phyloP scores from a whole-genome alignment of 2,329 filamentous ascomycete genomes.

The Claviceps sorghi region DNA sequence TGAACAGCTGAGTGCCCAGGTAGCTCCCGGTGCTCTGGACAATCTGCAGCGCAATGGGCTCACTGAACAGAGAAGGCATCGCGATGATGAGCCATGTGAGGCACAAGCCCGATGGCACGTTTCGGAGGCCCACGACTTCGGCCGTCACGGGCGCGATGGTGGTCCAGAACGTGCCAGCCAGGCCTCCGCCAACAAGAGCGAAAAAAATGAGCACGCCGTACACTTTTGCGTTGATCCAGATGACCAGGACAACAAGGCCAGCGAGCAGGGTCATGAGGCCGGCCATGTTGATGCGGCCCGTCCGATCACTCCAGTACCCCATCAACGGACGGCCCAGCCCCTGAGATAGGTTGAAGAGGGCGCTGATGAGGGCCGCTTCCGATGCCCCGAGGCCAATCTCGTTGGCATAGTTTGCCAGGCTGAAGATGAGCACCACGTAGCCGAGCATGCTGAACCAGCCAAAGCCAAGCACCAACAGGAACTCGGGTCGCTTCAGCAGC shows the following conservation, averaged over 20 bases:
- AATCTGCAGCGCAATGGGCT: constrained; percentile 48
- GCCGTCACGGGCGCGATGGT: constrained; percentile 55
- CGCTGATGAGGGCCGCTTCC: constrained; percentile 58
- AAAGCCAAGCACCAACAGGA: constrained; percentile 49
- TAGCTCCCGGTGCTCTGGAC: constrained; percentile 30
- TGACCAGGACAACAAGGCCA: constrained; percentile 49
- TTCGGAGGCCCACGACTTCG: constrained; percentile 56
- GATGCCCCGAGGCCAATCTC: constrained; percentile 50
- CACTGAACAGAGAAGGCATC: constrained; percentile 54
- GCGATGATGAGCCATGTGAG: constrained; percentile 59
- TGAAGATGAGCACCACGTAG: constrained; percentile 66
- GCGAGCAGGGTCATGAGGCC: constrained; percentile 47
- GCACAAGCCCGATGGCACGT: constrained; percentile 53
- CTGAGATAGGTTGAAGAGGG: constrained; percentile 54
- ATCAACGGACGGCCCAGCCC: constrained; percentile 57
- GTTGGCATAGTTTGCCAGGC: constrained; percentile 57
- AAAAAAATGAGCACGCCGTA: constrained; percentile 60
- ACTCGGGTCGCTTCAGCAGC: constrained; percentile 48
- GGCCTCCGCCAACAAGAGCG: constrained; percentile 51
- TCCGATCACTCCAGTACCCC: constrained; percentile 54
- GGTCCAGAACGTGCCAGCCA: constrained; percentile 59
- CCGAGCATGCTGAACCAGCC: constrained; percentile 58
- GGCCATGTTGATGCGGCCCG: constrained; percentile 62
- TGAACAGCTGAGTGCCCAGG: constrained; percentile 41
- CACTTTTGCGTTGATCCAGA: constrained; percentile 54